Percentiles rank a stretch among this genome's conserved stretches.
phyloP scores from a whole-genome alignment of 1,284 basidiomycete species.

The Rugosomyces carneus region DNA sequence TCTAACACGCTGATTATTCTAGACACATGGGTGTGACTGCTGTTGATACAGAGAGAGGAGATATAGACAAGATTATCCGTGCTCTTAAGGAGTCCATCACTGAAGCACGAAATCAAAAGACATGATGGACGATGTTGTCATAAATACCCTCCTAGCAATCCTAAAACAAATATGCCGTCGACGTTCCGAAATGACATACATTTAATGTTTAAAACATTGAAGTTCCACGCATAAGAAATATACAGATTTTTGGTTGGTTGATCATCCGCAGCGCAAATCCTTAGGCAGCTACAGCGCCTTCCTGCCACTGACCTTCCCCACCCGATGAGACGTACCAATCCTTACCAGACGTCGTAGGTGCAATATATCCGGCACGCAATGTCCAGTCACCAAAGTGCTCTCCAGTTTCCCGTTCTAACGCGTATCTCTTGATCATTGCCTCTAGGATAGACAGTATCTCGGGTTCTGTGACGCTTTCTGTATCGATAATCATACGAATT shows the following conservation, averaged over 20 bases:
- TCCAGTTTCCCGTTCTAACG: constrained; percentile 82
- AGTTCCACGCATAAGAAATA: not conserved
- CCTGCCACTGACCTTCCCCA: constrained; percentile 52
- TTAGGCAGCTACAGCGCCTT: constrained; percentile 3
- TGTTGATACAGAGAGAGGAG: constrained; percentile 61
- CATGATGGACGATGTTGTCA: not conserved
- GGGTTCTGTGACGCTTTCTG: constrained; percentile 88
- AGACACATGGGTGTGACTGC: constrained; percentile 91
- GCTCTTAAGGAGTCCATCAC: constrained; percentile 57
- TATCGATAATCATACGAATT: not conserved
- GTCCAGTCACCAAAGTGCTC: constrained; percentile 97
- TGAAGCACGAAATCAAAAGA: constrained; percentile 35
- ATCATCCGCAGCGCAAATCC: not conserved
- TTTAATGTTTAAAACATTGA: too few species aligned
- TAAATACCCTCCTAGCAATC: too few species aligned
- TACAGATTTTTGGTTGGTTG: too few species aligned
- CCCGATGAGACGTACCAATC: constrained; percentile 80
- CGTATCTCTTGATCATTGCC: constrained; percentile 93
- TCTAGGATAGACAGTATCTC: constrained; percentile 88
- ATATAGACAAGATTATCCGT: constrained; percentile 72
- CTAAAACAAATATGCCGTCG: too few species aligned
- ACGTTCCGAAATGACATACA: too few species aligned
- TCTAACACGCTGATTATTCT: constrained; percentile 3
- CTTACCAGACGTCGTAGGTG: constrained; percentile 71
- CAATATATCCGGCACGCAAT: constrained; percentile 81